phyloP scores from a whole-genome alignment of 225 moss, liverwort and hornwort species.

The Straminergon stramineum region DNA sequence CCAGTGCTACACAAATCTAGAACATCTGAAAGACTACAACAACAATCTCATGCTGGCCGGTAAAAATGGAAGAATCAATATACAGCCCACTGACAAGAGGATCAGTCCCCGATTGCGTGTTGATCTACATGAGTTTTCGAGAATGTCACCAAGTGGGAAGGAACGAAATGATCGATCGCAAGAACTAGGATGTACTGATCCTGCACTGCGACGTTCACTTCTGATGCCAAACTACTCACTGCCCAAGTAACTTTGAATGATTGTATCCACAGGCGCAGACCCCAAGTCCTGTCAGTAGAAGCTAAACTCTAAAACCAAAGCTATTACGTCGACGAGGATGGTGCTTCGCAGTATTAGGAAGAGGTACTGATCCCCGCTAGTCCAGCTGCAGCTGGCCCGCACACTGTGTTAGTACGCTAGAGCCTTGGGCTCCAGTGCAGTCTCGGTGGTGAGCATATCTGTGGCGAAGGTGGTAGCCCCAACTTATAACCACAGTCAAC shows the following conservation, averaged over 20 bases:
- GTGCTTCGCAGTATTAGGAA: neutral
- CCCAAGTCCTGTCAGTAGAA: neutral
- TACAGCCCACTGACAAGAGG: neutral
- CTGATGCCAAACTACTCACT: neutral
- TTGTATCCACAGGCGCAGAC: neutral
- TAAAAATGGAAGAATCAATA: neutral
- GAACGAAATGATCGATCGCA: neutral
- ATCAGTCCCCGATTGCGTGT: too few relatives aligned
- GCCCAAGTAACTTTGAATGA: neutral
- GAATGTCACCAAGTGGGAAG: neutral
- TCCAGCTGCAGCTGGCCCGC: neutral
- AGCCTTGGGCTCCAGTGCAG: neutral
- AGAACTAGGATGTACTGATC: neutral
- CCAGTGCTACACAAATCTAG: neutral
- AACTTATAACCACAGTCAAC: neutral
- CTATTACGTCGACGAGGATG: neutral
- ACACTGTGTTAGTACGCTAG: neutral
- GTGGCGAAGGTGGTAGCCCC: neutral
- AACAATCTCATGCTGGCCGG: neutral
- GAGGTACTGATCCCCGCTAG: neutral
- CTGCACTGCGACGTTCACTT: neutral
- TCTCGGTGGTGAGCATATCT: neutral
- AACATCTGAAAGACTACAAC: neutral
- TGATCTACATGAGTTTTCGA: neutral
- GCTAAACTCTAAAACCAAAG: neutral